Evolutionary conservation across 2,329 filamentous ascomycete genomes (phyloP), one percentile per base, ranked within the genome.

Genomic region (Aspergillus luchuensis): DNA sequence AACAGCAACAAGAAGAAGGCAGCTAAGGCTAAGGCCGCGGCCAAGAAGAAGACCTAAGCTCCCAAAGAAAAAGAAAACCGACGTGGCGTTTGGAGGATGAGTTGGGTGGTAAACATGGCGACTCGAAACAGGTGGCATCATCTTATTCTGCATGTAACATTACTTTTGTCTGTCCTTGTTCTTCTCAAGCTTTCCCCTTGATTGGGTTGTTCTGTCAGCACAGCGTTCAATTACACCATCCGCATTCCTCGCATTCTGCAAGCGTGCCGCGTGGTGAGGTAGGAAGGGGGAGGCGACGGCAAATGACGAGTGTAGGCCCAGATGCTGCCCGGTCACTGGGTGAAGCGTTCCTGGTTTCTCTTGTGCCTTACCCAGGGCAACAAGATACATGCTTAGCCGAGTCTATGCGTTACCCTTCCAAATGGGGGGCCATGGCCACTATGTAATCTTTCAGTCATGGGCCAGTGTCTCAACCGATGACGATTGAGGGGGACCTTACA

Each of bases 1-100:
- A 88, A 91, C 77, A 98, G 94, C 85, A 97, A 97, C 84, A 86
- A 90, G 78, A 98, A 98, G 87, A 97, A 95, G 87, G 92, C 92
- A 3, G 89, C 92, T 69, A 99, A 98, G 86, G 90, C 90, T 65
- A 93, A 92, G 80, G 89, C 90, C 59, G 89, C 90, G 19, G 76
- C 80, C 43, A 92, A 91, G 84, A 96, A 97, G 88, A 95, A 96
- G 88, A 87, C 89, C 62, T 91, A 84, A 82, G 57, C 57, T 52
- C 39, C 43, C 19, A 45, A 21, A 56, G 30, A 33, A 10, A 50
- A 17, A 21, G 48, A 33, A 51, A 33, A 50, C n/a, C 52, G 45
- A 25, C 21, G 45, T 33, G 30, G 36, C 19, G 28, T 53, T 54
- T 7, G 25, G 43, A 36, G 41, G 41, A 57, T 28, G 53, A 45